phyloP scores from a whole-genome alignment of 495 filamentous ascomycete genomes.

The Xylaria intraflava region DNA sequence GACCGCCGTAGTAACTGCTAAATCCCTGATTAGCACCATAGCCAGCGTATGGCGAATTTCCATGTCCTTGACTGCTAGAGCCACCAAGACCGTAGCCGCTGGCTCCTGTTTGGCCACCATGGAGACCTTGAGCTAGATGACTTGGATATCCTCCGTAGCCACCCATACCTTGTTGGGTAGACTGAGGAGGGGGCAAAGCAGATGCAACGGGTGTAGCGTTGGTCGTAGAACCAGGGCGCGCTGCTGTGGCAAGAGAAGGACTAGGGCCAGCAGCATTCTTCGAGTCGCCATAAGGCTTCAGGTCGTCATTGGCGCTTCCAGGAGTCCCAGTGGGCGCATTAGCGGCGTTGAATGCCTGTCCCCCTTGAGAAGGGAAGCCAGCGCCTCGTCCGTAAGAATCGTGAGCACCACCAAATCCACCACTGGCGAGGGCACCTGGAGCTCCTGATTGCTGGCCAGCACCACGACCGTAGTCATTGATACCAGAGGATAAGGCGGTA shows the following conservation, averaged over 20 bases:
- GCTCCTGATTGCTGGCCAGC: constrained; percentile 62
- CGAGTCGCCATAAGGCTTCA: constrained; percentile 67
- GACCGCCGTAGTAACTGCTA: constrained; percentile 46
- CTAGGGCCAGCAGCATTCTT: constrained; percentile 71
- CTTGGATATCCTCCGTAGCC: constrained; percentile 68
- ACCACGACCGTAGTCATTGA: constrained; percentile 70
- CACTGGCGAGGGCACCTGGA: constrained; percentile 56
- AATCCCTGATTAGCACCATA: constrained; percentile 53
- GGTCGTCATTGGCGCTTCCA: constrained; percentile 53
- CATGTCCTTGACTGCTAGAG: constrained; percentile 56
- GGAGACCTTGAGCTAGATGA: constrained; percentile 59
- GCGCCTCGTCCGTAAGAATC: constrained; percentile 71
- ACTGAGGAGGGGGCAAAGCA: constrained; percentile 70
- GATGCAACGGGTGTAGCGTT: constrained; percentile 62
- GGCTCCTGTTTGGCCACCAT: constrained; percentile 57
- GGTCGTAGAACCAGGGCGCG: constrained; percentile 77
- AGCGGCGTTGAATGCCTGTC: constrained; percentile 60
- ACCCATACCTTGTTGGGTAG: constrained; percentile 52
- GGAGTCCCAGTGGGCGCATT: constrained; percentile 54
- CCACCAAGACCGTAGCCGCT: constrained; percentile 64
- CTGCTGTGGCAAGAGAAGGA: constrained; percentile 73
- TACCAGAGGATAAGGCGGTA: constrained; percentile 45
- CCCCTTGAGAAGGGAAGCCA: constrained; percentile 54
- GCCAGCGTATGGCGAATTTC: constrained; percentile 42
- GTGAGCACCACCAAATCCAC: constrained; percentile 64